Conservation (phyloP, 2,329 filamentous ascomycete species). For the Alternaria consortialis region DNA sequence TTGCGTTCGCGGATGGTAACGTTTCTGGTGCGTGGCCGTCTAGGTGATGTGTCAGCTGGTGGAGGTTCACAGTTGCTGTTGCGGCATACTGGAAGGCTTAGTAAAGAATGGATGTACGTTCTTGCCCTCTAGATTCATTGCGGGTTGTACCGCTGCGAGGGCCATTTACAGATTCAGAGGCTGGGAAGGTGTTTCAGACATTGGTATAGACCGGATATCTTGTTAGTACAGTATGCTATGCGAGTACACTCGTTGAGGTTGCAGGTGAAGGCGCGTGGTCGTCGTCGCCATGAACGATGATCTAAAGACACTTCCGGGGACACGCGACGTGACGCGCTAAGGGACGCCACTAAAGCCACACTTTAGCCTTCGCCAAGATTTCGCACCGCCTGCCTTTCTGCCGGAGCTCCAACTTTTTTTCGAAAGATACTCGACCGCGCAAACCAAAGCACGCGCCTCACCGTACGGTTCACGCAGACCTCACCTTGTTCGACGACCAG, state of each 20-base stretch:
- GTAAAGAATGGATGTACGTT: conserved; percentile 52
- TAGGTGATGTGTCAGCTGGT: conserved; percentile 15
- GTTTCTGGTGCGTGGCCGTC: conserved; percentile 24
- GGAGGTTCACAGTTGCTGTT: too few species aligned
- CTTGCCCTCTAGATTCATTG: conserved; percentile 51
- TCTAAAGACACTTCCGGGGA: conserved; percentile 11
- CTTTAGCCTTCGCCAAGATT: conserved; percentile 25
- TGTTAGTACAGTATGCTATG: not conserved
- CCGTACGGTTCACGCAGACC: conserved; percentile 35
- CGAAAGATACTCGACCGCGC: conserved; percentile 19
- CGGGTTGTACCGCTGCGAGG: conserved; percentile 45
- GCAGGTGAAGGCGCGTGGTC: conserved; percentile 9
- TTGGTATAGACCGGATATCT: not conserved
- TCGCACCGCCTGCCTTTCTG: conserved; percentile 29
- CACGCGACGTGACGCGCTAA: conserved; percentile 25
- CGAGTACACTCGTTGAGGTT: conserved; percentile 7
- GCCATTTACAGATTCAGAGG: conserved; percentile 44
- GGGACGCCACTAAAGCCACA: conserved; percentile 15
- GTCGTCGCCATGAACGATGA: conserved; percentile 2
- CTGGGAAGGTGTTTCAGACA: conserved; percentile 29
- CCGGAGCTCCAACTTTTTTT: conserved; percentile 38
- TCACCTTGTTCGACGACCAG: conserved; percentile 17
- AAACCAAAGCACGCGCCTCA: conserved; percentile 24
- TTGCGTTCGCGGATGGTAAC: conserved; percentile 10
- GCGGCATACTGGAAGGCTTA: conserved; percentile 37